phyloP scores from a whole-genome alignment of 2,329 filamentous ascomycete genomes.

The Byssothecium circinans region DNA sequence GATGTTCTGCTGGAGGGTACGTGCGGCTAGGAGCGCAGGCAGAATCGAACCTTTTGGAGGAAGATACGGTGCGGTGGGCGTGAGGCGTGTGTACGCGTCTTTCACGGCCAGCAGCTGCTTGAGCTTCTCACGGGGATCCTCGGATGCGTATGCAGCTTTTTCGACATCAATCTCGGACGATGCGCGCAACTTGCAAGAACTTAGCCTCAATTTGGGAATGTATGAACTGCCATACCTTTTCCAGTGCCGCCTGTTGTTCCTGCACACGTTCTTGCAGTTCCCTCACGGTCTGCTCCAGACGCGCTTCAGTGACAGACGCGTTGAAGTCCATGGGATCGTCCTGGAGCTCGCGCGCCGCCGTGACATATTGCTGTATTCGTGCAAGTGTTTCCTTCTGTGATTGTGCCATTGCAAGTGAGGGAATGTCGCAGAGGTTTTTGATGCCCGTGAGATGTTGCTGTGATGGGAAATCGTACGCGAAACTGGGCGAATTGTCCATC shows the following conservation, averaged over 20 bases:
- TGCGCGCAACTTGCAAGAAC: slow-evolving; percentile 48
- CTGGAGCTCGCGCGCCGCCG: slow-evolving; percentile 22
- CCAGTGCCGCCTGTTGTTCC: slow-evolving; percentile 51
- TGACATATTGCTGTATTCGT: slow-evolving; percentile 35
- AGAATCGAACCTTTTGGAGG: slow-evolving; percentile 68
- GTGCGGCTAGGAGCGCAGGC: slow-evolving; percentile 70
- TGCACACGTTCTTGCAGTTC: slow-evolving; percentile 62
- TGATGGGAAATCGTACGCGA: too few species aligned
- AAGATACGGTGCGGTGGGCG: slow-evolving; percentile 64
- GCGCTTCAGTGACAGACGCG: slow-evolving; percentile 51
- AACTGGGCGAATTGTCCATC: too few species aligned
- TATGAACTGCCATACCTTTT: slow-evolving; percentile 40
- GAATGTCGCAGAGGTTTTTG: too few species aligned
- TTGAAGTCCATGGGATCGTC: slow-evolving; percentile 42
- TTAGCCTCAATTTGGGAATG: slow-evolving; percentile 5
- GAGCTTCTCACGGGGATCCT: slow-evolving; percentile 38
- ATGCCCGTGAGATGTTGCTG: too few species aligned
- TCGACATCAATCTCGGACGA: slow-evolving; percentile 23
- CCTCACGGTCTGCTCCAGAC: slow-evolving; percentile 67
- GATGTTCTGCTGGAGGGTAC: slow-evolving; percentile 66
- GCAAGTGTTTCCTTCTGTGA: slow-evolving; percentile 20
- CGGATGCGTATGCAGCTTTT: slow-evolving; percentile 36
- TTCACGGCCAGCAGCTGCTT: slow-evolving; percentile 59
- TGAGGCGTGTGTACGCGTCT: slow-evolving; percentile 66
- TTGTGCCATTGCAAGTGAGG: slow-evolving; percentile 7